Evolutionary conservation across 139 green algal species (phyloP), one percentile per base, ranked within the genome.

Genomic region (Chlorella vulgaris): DNA sequence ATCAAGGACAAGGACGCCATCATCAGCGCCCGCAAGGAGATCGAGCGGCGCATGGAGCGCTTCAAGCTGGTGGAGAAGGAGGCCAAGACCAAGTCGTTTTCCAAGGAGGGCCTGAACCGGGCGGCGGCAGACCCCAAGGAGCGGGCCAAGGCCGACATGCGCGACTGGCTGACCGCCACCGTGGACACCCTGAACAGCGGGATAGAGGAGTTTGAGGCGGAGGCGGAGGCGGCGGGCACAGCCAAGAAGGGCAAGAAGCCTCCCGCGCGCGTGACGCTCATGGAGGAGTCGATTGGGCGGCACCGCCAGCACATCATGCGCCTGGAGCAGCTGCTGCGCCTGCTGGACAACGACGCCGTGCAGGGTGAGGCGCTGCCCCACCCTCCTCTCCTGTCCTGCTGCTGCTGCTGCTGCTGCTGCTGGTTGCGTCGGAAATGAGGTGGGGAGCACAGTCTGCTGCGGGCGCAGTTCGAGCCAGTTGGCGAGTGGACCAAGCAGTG

Each of bases 51-150:
- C 77, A 99, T 99, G 97, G 97, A 99, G 85, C 81, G 91, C 6
- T 99, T 99, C 87, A 99, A 99, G 81, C 89, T 88, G 35, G 94
- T 92, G 71, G 97, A 99, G 82, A 97, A 97, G 82, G 97, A 99
- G 77, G 93, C 93, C 21, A 99, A 99, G 84, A 98, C 94, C 39
- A 99, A 99, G 81, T 91, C 91, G 2, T 98, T 98, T 85, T 93
- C 80, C 65, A 97, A 97, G 83, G 92, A 96, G 70, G 95, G 93
- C 2, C 87, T 98, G 15, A 88, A 67, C 36, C 73, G 80, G 3
- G 84, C 89, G 76, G 87, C 87, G 19, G 66, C 91, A 24, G 96
- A 99, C 82, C 97, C 97, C 26, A 92, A 92, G 70, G 94, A 98
- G 81, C 91, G 92, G 10, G 93, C 92, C 0, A 93, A 91, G 36